Conservation (phyloP, 345 rosid genomes). For the Conringia planisiliqua region DNA sequence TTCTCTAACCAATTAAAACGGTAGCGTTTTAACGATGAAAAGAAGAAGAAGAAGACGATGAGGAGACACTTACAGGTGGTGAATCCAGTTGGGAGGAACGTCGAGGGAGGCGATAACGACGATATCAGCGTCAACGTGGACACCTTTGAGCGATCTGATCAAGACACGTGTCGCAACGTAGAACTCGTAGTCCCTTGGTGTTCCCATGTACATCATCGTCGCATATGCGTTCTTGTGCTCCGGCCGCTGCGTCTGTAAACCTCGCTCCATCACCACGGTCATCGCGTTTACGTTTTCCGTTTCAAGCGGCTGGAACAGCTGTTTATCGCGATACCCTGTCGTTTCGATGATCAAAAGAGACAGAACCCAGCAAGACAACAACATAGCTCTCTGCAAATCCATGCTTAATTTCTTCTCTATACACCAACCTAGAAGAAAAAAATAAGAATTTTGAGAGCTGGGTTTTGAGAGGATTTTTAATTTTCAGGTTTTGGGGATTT, state of each 20-base stretch:
- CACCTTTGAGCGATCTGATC: conserved; percentile 66
- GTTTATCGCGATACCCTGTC: not conserved
- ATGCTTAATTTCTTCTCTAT: not conserved
- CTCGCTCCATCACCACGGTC: conserved; percentile 3
- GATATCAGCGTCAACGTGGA: conserved; percentile 83
- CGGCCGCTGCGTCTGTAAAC: conserved; percentile 25
- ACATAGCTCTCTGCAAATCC: not conserved
- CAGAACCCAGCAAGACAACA: conserved; percentile 6
- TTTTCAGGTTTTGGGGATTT: not conserved
- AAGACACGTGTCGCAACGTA: conserved; percentile 89
- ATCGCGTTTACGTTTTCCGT: conserved; percentile 18
- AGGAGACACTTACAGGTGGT: conserved; percentile 53
- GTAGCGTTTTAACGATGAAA: not conserved
- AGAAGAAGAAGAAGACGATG: not conserved
- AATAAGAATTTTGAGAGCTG: not conserved
- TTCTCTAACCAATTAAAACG: not conserved
- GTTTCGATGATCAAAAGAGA: conserved; percentile 4
- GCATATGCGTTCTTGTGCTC: conserved; percentile 81
- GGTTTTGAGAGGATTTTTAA: not conserved
- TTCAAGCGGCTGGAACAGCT: conserved; percentile 11
- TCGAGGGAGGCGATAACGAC: conserved; percentile 93
- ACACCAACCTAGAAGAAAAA: not conserved
- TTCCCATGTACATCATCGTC: conserved; percentile 99
- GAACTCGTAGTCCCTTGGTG: conserved; percentile 97
- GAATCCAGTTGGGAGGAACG: conserved; percentile 86